phyloP scores from a whole-genome alignment of 1,139 yeast genomes.

The Scheffersomyces parashehatae region DNA sequence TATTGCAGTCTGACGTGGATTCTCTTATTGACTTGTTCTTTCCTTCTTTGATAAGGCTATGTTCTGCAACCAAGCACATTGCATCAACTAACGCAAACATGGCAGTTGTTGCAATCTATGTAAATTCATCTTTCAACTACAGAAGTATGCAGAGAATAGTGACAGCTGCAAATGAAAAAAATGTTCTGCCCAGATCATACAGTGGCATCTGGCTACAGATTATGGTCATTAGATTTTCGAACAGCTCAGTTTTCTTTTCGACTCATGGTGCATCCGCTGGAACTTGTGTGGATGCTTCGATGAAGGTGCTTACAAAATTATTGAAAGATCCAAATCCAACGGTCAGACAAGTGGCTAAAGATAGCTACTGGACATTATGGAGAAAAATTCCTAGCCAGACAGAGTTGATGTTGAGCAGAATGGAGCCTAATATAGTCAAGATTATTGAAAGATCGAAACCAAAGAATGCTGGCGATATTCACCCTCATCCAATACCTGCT shows the following conservation, averaged over 20 bases:
- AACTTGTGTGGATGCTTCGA: slow-evolving; percentile 47
- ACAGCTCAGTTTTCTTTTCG: slow-evolving; percentile 28
- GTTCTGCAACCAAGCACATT: slow-evolving; percentile 77
- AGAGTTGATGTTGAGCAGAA: slow-evolving; percentile 50
- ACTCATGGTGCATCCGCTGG: slow-evolving; percentile 36
- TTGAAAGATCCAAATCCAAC: slow-evolving; percentile 78
- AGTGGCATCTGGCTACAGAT: slow-evolving; percentile 74
- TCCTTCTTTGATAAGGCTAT: slow-evolving; percentile 57
- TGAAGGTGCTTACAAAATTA: slow-evolving; percentile 57
- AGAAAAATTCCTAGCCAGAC: slow-evolving; percentile 49
- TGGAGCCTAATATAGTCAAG: slow-evolving; percentile 38
- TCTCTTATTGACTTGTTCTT: slow-evolving; percentile 60
- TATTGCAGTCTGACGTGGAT: slow-evolving; percentile 55
- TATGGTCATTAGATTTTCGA: slow-evolving; percentile 45
- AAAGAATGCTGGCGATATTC: slow-evolving; percentile 6
- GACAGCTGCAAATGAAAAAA: slow-evolving; percentile 63
- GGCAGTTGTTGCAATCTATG: slow-evolving; percentile 61
- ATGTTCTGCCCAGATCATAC: slow-evolving; percentile 66
- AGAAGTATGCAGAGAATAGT: slow-evolving; percentile 56
- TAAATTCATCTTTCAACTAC: slow-evolving; percentile 54
- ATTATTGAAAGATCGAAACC: slow-evolving; percentile 55
- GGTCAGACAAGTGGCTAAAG: slow-evolving; percentile 76
- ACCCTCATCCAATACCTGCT: slow-evolving; percentile 7
- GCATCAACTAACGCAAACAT: slow-evolving; percentile 75
- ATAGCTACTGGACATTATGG: slow-evolving; percentile 70